Evolutionary conservation across 1,139 yeast species (phyloP), one percentile per base, ranked within the genome.

Genomic region (Saccharomyces hybrid): DNA sequence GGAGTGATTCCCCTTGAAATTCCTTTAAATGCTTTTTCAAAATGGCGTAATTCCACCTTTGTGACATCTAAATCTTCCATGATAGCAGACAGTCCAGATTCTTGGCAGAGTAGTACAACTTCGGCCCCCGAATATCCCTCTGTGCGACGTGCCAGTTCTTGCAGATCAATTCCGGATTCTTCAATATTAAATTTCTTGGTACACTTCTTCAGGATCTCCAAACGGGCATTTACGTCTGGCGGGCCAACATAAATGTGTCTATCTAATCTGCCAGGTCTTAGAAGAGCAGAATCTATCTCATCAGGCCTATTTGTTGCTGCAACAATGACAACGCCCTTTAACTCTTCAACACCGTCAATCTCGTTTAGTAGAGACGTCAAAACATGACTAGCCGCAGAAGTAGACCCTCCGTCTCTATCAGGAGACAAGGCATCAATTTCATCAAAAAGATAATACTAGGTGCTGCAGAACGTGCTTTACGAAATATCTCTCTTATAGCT

Each of bases 91-190:
- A 93, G 74, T 2, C 99, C 99, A 0, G 98, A 97, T 69, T 93
- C 98, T 68, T 91, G 98, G 64, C 97, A 88, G 27, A 91, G 71
- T 46, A 90, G 78, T 0, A 91, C 95, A 34, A 93, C 90, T 69
- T 93, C 99, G 0, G 99, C 97, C 48, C 99, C 99, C 0, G 97
- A 89, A 64, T 96, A 90, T 0, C 98, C 98, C 0, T 86, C 93
- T 0, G 97, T 87, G 14, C 69, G 62, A 1, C 59, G 65, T 0
- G 91, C 88, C n/a, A 88, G 73, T n/a, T 68, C 69, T 4, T 75
- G 73, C n/a, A 85, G 73, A 28, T 76, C 74, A 2, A 80, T 79
- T 44, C 75, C 77, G 1, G 75, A 73, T 7, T 71, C 68, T 11
- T 68, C 72, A 1, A 76, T 59, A 1, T 75, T 62, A 73, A 89